Percentiles rank a stretch among this genome's conserved stretches.
Conservation (phyloP, 306 rosid species). For the Malus sylvestris region DNA sequence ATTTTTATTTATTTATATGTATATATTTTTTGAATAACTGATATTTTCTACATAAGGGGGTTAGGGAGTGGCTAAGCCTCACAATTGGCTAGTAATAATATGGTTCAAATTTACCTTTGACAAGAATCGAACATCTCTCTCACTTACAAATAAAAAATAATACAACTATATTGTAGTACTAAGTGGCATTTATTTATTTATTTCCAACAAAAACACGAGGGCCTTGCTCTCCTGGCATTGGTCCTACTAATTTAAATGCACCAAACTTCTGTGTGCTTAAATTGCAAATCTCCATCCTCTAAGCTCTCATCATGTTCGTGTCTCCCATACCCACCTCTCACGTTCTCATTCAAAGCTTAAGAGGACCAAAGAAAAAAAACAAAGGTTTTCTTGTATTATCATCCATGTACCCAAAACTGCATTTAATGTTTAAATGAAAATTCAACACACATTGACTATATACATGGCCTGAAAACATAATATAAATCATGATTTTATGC, state of each 20-base stretch:
- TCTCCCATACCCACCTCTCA: constrained; percentile 1
- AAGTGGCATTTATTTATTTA: background rate
- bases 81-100: no score
- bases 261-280: background rate
- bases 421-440: background rate
- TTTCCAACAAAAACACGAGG: background rate
- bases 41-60: no score
- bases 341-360: constrained; percentile 18
- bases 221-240: background rate
- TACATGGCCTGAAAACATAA: background rate
- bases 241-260: background rate
- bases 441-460: background rate
- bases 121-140: no score
- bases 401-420: background rate
- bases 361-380: background rate
- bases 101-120: no score
- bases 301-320: background rate
- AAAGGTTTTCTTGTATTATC: constrained; percentile 5
- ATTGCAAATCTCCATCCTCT: background rate
- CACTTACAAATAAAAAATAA: no score
- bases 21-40: no score
- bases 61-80: no score
- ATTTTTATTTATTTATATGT: no score
- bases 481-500: no score
- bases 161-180: no score